A percentile compares a stretch with the other conserved stretches of the same genome.
Conservation (phyloP, 306 rosid genomes). For the Pterocarpus macrocarpus region DNA sequence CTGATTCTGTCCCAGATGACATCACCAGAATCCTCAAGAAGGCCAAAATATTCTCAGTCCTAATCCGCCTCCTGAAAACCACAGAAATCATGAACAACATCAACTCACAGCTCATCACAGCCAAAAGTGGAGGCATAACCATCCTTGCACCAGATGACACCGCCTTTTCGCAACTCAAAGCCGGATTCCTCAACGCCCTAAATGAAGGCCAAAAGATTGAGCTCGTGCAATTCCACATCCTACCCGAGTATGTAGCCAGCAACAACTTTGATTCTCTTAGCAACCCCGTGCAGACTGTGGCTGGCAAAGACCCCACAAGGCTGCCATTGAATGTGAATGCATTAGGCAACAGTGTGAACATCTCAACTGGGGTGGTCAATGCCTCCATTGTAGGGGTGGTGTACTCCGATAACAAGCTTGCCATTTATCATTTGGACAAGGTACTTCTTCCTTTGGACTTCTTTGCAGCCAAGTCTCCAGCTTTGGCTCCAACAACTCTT, state of each 20-base stretch:
- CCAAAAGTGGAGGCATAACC: conserved; percentile 48
- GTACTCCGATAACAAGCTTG: conserved; percentile 64
- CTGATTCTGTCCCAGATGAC: conserved; percentile 46
- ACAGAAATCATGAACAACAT: conserved; percentile 55
- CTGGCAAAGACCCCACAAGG: conserved; percentile 32
- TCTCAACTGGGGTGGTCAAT: conserved; percentile 71
- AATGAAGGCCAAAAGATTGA: conserved; percentile 42
- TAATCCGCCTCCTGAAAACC: conserved; percentile 52
- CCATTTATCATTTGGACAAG: conserved; percentile 62
- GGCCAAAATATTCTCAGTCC: conserved; percentile 48
- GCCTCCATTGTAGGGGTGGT: conserved; percentile 59
- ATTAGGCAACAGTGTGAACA: conserved; percentile 59
- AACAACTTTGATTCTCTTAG: conserved; percentile 44
- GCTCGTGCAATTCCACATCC: conserved; percentile 47
- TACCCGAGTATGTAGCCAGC: conserved; percentile 41
- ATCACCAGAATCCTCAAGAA: conserved; percentile 51
- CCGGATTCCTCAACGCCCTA: conserved; percentile 44
- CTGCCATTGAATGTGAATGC: conserved; percentile 60
- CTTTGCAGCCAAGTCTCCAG: conserved; percentile 59
- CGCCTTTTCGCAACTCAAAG: conserved; percentile 44
- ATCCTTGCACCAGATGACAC: conserved; percentile 48
- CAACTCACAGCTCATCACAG: conserved; percentile 56
- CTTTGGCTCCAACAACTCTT: conserved; percentile 58
- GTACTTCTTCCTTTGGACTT: conserved; percentile 73
- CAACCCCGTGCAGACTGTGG: conserved; percentile 52